These are phyloP conservation scores for Apodospora peruviana DNA, from an alignment of 495 filamentous ascomycete species.

Conservation along the genomic window DNA sequence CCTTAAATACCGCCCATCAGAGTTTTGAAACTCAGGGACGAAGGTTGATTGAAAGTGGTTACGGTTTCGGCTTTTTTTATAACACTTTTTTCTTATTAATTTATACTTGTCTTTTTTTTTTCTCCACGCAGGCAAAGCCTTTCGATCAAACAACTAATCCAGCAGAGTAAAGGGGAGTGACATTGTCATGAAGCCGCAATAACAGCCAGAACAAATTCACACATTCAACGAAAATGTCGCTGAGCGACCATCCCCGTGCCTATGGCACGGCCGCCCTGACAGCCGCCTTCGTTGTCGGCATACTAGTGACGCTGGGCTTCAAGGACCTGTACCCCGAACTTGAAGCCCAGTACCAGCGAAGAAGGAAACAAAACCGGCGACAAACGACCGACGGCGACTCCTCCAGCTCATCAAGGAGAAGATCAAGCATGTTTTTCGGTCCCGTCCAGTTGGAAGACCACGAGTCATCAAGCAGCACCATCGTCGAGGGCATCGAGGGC, in stretches of 20 bases:
- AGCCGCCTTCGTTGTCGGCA: constrained; percentile 67
- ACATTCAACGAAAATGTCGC: constrained; percentile 34
- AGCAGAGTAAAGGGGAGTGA: background rate
- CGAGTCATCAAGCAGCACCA: constrained; percentile 20
- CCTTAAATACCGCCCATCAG: background rate
- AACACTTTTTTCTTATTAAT: background rate
- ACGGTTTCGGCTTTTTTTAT: background rate
- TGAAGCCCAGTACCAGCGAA: constrained; percentile 53
- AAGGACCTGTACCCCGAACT: constrained; percentile 70
- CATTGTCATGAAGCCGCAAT: background rate
- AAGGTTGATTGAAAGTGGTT: background rate
- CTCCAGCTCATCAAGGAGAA: too few relatives aligned
- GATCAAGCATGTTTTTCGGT: constrained; percentile 30
- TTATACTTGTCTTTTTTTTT: background rate
- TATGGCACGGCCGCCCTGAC: constrained; percentile 55
- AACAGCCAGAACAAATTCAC: background rate
- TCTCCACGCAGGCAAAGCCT: too few relatives aligned
- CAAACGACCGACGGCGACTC: background rate
- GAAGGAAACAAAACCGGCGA: constrained; percentile 10
- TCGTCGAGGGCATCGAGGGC: constrained; percentile 74
- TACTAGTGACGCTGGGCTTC: constrained; percentile 65
- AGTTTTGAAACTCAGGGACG: background rate
- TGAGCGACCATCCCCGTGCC: constrained; percentile 49
- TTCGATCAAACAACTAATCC: too few relatives aligned
- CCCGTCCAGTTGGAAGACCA: constrained; percentile 51